These are phyloP conservation scores for Dryas octopetala DNA, from an alignment of 306 rosid species.

Conservation along the genomic window DNA sequence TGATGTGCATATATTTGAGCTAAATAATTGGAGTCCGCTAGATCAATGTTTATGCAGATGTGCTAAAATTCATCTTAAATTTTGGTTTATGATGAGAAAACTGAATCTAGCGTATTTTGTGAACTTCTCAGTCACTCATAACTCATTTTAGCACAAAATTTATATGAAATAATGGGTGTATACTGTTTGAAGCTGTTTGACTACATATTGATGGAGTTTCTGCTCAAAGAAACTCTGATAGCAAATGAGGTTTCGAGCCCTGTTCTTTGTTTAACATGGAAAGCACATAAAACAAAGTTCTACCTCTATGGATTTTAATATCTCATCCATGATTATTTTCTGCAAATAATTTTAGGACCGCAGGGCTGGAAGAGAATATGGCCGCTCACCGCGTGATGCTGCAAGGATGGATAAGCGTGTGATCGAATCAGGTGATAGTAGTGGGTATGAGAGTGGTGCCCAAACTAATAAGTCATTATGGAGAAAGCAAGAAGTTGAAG, in stretches of 20 bases:
- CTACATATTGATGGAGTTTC: background rate
- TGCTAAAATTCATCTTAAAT: background rate
- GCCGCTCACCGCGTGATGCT: constrained; percentile 34
- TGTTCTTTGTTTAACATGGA: background rate
- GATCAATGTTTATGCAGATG: background rate
- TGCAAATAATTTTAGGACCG: constrained; percentile 42
- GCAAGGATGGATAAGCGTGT: constrained; percentile 38
- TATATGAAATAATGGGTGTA: background rate
- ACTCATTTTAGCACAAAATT: background rate
- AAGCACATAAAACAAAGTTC: background rate
- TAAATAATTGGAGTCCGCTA: background rate
- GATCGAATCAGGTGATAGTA: constrained; percentile 57
- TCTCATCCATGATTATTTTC: constrained; percentile 6
- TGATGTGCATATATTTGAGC: background rate
- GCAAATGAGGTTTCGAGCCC: background rate
- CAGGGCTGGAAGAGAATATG: constrained; percentile 46
- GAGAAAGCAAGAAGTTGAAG: constrained; percentile 47
- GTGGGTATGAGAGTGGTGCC: constrained; percentile 60
- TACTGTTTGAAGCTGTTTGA: background rate
- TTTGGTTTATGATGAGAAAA: background rate
- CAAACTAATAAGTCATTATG: constrained; percentile 34
- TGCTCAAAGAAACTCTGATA: background rate
- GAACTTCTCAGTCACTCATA: background rate
- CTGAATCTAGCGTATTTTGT: background rate
- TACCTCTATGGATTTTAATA: background rate